Evolutionary conservation across 2,329 filamentous ascomycete species (phyloP).

Genomic region (Emericellopsis atlantica): DNA sequence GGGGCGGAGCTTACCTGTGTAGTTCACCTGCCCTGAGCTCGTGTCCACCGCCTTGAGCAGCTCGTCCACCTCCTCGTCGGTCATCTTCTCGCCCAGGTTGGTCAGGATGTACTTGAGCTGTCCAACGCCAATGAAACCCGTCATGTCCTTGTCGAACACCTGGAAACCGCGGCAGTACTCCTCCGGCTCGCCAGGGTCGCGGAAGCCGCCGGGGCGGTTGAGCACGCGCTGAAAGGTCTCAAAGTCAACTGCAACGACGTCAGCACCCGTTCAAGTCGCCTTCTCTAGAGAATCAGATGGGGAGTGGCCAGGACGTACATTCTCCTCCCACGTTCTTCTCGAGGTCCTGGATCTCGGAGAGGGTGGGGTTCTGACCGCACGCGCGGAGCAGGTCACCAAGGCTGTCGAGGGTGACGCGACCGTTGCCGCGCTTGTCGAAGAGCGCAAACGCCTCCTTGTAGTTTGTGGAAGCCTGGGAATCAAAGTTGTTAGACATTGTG

Average conservation of each 20-base stretch:
- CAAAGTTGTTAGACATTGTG: constrained; percentile 38
- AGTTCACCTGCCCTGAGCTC: constrained; percentile 93
- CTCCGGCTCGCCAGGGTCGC: constrained; percentile 92
- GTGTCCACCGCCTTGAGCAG: constrained; percentile 97
- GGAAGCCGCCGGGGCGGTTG: constrained; percentile 95
- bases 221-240: constrained; percentile 94
- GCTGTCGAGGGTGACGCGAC: constrained; percentile 74
- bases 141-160: constrained; percentile 99
- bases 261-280: constrained; percentile 2
- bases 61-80: constrained; percentile 96
- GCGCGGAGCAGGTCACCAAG: constrained; percentile 91
- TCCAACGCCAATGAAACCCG: constrained; percentile 92
- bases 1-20: constrained; percentile 60
- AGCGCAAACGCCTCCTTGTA: constrained; percentile 99
- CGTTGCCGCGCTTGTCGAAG: constrained; percentile 98
- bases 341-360: constrained; percentile 83
- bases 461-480: constrained; percentile 70
- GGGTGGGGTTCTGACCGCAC: constrained; percentile 94
- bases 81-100: constrained; percentile 98
- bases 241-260: constrained; percentile 65
- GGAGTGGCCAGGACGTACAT: constrained; percentile 50
- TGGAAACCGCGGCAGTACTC: constrained; percentile 99
- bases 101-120: constrained; percentile 97
- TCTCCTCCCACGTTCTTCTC: constrained; percentile 84
- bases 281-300: not conserved